Evolutionary conservation across 192 early-diverging fungal genomes (phyloP).

Genomic region (Funneliformis geosporum): DNA sequence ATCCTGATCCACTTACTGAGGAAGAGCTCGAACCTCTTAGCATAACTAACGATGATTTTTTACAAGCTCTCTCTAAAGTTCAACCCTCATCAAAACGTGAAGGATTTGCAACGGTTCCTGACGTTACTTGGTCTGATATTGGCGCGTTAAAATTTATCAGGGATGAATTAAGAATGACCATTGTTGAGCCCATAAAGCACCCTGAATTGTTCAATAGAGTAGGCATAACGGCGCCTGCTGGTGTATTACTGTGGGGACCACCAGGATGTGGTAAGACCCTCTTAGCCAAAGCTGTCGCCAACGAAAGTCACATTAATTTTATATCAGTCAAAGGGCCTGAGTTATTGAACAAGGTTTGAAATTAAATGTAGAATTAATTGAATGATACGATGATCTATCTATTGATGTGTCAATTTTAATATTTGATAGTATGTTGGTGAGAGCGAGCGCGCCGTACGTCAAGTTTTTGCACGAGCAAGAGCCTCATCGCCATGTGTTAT

Average conservation of each 20-base stretch:
- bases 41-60: slow-evolving; percentile 86
- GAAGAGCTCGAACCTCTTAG: slow-evolving; percentile 81
- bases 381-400: not conserved
- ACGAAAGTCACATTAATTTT: slow-evolving; percentile 96
- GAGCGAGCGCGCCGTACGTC: slow-evolving; percentile 93
- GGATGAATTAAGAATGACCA: slow-evolving; percentile 91
- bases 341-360: slow-evolving; percentile 86
- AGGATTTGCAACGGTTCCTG: slow-evolving; percentile 97
- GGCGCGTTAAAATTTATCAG: slow-evolving; percentile 84
- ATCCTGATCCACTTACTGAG: slow-evolving; percentile 72
- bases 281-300: slow-evolving; percentile 96
- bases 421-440: slow-evolving; percentile 87
- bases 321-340: slow-evolving; percentile 99
- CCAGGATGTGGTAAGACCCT: slow-evolving; percentile 99
- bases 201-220: slow-evolving; percentile 86
- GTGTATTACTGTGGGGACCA: slow-evolving; percentile 95
- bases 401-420: not conserved
- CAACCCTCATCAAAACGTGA: slow-evolving; percentile 97
- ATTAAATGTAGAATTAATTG: not conserved
- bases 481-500: slow-evolving; percentile 94
- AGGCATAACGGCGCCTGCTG: slow-evolving; percentile 88
- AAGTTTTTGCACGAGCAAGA: slow-evolving; percentile 92
- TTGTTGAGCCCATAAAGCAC: slow-evolving; percentile 93
- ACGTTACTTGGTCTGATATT: slow-evolving; percentile 95
- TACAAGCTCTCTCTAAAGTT: slow-evolving; percentile 81